phyloP scores from a whole-genome alignment of 768 basidiomycete genomes.

The Lyophyllum decastes region DNA sequence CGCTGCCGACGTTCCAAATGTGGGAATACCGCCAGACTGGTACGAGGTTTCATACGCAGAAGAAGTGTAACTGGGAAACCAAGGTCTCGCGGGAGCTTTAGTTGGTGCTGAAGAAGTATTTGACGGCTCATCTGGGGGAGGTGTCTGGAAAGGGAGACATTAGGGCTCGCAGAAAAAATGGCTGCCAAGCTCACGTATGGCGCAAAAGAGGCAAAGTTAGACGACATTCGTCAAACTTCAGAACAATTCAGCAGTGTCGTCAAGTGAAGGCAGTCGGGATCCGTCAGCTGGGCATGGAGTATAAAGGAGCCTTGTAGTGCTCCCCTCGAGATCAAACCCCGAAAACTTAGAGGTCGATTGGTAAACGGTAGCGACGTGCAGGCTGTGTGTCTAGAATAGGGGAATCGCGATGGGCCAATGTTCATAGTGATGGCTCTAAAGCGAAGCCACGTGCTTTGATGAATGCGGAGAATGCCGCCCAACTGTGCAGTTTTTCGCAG shows the following conservation, averaged over 20 bases:
- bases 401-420: neutral
- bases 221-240: slow-evolving; percentile 31
- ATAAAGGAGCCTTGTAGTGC: neutral
- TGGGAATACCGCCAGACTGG: slow-evolving; percentile 68
- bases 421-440: neutral
- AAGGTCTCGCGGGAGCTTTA: slow-evolving; percentile 38
- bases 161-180: neutral
- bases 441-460: slow-evolving; percentile 9
- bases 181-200: slow-evolving; percentile 49
- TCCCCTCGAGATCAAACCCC: neutral
- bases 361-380: neutral
- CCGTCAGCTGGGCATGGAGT: slow-evolving; percentile 10
- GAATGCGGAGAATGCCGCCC: slow-evolving; percentile 42
- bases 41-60: slow-evolving; percentile 45
- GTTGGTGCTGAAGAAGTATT: slow-evolving; percentile 25
- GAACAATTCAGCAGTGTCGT: neutral
- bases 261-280: slow-evolving; percentile 1
- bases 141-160: slow-evolving; percentile 37
- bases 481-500: slow-evolving; percentile 43
- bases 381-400: neutral
- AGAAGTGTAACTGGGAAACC: slow-evolving; percentile 47
- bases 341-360: neutral
- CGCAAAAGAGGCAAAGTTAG: slow-evolving; percentile 56
- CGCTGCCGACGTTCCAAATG: slow-evolving; percentile 47
- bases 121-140: slow-evolving; percentile 57